Base-by-base conservation (phyloP, 2,329 filamentous ascomycete species). In the Trichoderma sp. region DNA sequence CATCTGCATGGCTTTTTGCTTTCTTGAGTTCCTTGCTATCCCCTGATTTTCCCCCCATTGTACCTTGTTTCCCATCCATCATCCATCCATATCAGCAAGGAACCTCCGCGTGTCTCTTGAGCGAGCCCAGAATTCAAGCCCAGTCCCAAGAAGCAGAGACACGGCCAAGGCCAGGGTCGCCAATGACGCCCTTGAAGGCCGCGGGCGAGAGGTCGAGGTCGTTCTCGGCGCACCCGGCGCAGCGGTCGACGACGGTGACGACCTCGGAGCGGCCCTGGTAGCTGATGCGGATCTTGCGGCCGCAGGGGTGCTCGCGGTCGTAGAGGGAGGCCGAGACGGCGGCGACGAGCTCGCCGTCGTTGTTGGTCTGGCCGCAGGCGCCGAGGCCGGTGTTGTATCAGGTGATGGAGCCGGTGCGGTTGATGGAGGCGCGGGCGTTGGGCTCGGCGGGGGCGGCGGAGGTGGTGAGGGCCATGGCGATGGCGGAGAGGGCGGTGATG, bases 191-290 rank as follows among this genome's bases (percentile, higher is more conserved):
- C 67, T 79, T 74, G 72, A 85, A 86, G 1, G 78, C 81, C 5
- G 73, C 71, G 1, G 79, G 74, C 12, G 78, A 83, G 24, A 83
- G 73, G 69, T 86, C 83, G 19, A 86, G 68, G 70, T 85, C 81
- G 28, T 76, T 72, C 10, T 77, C 68, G 28, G 69, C 70, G 68
- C 84, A 86, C 0, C 78, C 81, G 0, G 67, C 74, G 77, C 89
- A 92, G 59, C 88, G 81, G 76, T 92, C 90, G 6, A 91, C 88
- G 7, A 92, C 85, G 21, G 78, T 87, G 28, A 91, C 81, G 68
- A 88, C 85, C 14, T 87, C 80, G 47, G 82, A 67, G 50, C 69
- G 71, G 56, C 68, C 74, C 41, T 78, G 77, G 65, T 87, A 78
- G 54, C 77, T 79, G 30, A 91, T 83, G 28, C 88, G 80, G n/a